Evolutionary conservation across 257 asterid genomes (phyloP).

Genomic region (Parsonsia alboflavescens): DNA sequence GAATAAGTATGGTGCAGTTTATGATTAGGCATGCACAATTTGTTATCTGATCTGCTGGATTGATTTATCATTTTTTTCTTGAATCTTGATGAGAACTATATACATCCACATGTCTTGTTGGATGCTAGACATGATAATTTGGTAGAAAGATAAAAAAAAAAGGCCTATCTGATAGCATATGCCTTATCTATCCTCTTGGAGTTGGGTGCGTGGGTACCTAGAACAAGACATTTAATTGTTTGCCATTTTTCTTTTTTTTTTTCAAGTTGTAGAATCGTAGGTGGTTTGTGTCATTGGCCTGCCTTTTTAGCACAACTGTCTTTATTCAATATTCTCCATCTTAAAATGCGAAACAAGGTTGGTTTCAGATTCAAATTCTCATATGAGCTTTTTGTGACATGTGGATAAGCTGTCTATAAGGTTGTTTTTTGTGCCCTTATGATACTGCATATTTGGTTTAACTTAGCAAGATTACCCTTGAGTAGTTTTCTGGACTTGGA

Average conservation of each 20-base stretch:
- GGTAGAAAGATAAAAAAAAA: not conserved
- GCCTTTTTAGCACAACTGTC: not conserved
- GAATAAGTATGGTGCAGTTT: not conserved
- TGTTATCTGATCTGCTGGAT: not conserved
- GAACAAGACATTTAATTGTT: not conserved
- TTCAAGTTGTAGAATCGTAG: not conserved
- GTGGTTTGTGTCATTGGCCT: not conserved
- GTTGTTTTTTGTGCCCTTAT: not conserved
- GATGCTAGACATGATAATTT: not conserved
- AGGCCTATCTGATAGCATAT: not conserved
- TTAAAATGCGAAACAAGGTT: not conserved
- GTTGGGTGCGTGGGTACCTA: not conserved
- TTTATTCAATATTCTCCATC: not conserved
- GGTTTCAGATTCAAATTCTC: not conserved
- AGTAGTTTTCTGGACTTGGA: not conserved
- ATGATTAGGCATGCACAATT: not conserved
- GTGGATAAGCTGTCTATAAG: not conserved
- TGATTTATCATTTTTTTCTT: not conserved
- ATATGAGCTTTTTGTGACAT: not conserved
- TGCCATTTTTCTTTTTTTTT: not conserved
- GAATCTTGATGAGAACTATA: not conserved
- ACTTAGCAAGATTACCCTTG: not conserved
- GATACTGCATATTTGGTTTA: not conserved
- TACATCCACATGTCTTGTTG: not conserved
- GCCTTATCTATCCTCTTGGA: not conserved